Conservation (phyloP, 2,329 filamentous ascomycete genomes). For the Magnaporthales sp. region DNA sequence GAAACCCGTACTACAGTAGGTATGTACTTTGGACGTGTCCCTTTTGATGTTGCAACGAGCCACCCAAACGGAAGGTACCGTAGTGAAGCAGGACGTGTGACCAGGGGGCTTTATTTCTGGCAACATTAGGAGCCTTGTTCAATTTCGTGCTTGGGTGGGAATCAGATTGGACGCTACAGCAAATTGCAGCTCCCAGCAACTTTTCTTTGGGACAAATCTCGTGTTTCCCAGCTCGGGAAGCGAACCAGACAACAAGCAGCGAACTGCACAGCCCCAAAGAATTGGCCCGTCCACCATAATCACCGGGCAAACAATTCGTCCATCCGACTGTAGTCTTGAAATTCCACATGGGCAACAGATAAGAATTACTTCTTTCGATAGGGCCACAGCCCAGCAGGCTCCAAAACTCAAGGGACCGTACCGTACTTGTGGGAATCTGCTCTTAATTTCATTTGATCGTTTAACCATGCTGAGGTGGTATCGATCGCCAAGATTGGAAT, state of each 20-base stretch:
- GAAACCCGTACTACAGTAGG: no score
- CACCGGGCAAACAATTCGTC: background rate
- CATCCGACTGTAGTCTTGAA: no score
- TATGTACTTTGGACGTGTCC: no score
- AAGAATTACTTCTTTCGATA: background rate
- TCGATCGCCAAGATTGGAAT: background rate
- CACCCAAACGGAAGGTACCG: background rate
- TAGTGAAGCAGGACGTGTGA: background rate
- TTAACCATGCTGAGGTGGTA: background rate
- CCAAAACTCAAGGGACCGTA: background rate
- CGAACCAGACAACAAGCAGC: background rate
- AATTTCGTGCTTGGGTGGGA: background rate
- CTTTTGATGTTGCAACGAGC: background rate
- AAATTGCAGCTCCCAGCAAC: background rate
- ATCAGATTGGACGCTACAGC: background rate
- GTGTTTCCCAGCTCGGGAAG: background rate
- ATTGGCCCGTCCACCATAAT: background rate
- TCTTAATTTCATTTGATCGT: background rate
- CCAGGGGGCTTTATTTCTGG: background rate
- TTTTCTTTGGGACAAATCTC: background rate
- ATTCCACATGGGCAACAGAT: background rate
- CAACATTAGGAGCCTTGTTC: no score
- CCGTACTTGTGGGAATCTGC: background rate
- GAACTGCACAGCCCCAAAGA: background rate
- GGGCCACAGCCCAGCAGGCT: background rate